These are phyloP conservation scores for Bullera alba DNA, from an alignment of 768 basidiomycete species.

Conservation along the genomic window DNA sequence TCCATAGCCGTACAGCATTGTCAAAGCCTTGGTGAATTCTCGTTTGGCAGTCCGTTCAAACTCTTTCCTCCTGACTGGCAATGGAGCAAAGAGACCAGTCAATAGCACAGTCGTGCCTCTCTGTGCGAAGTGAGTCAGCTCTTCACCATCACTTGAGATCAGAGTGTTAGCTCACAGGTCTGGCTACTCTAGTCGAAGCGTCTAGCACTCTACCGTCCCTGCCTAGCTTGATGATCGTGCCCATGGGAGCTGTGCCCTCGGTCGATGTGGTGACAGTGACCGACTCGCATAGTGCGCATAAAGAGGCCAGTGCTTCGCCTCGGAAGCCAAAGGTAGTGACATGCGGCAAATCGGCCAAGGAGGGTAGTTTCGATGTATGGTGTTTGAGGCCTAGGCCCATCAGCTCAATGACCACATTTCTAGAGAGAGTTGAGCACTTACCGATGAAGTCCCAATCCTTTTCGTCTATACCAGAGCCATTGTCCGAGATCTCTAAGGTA, in stretches of 20 bases:
- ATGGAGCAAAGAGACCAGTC: conserved; percentile 63
- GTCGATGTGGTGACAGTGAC: conserved; percentile 72
- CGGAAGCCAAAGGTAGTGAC: conserved; percentile 87
- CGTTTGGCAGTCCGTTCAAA: conserved; percentile 80
- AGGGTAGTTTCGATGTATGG: conserved; percentile 81
- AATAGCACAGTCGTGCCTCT: conserved; percentile 77
- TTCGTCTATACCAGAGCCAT: conserved; percentile 76
- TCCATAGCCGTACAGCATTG: conserved; percentile 78
- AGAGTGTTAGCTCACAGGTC: conserved; percentile 56
- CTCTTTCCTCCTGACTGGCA: conserved; percentile 89
- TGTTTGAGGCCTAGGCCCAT: conserved; percentile 84
- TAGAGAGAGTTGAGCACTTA: conserved; percentile 50
- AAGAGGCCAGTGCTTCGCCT: conserved; percentile 88
- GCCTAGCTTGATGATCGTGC: conserved; percentile 68
- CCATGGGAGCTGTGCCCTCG: conserved; percentile 64
- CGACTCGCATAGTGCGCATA: conserved; percentile 72
- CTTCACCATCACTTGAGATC: too few species aligned
- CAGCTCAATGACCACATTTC: neutral
- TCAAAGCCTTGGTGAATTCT: conserved; percentile 79
- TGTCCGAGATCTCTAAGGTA: conserved; percentile 80
- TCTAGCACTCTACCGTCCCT: conserved; percentile 57
- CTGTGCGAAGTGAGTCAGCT: conserved; percentile 47
- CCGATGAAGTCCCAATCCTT: conserved; percentile 73
- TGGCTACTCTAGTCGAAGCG: conserved; percentile 58
- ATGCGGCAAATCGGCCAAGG: conserved; percentile 63